phyloP scores from a whole-genome alignment of 139 green algal species.

The Tetratostichococcus sp. region DNA sequence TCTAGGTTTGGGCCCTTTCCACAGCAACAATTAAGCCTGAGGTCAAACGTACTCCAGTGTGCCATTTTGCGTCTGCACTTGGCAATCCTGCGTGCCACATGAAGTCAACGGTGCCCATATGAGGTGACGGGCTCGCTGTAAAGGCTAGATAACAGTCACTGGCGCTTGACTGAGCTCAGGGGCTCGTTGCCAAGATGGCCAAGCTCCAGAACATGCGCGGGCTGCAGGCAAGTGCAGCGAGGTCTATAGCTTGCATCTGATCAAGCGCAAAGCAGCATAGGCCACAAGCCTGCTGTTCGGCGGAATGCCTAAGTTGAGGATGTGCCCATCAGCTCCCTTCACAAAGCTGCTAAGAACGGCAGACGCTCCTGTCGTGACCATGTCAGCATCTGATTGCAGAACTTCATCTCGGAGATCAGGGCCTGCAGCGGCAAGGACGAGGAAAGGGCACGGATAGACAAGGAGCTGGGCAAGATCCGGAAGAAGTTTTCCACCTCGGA shows the following conservation, averaged over 20 bases:
- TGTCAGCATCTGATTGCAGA: constrained; percentile 36
- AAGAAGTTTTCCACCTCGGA: constrained; percentile 82
- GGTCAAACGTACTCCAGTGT: too few relatives aligned
- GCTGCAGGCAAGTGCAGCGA: constrained; percentile 50
- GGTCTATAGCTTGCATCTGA: too few relatives aligned
- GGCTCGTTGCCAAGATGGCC: constrained; percentile 39
- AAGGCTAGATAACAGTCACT: too few relatives aligned
- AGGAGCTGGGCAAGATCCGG: constrained; percentile 97
- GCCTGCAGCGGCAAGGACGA: constrained; percentile 86
- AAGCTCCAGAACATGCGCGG: constrained; percentile 69
- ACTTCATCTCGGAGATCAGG: constrained; percentile 93
- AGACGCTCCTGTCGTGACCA: background rate
- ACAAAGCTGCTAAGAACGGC: constrained; percentile 3
- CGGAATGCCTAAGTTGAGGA: background rate
- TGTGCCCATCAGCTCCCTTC: background rate
- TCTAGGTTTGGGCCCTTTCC: too few relatives aligned
- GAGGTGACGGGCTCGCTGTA: too few relatives aligned
- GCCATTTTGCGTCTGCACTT: too few relatives aligned
- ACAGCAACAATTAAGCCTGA: too few relatives aligned
- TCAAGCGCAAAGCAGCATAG: too few relatives aligned
- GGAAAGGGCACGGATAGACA: constrained; percentile 87
- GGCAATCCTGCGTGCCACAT: too few relatives aligned
- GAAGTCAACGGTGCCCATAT: too few relatives aligned
- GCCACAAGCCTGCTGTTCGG: too few relatives aligned
- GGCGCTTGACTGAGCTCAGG: too few relatives aligned